Evolutionary conservation across 2,329 filamentous ascomycete genomes (phyloP), one percentile per base, ranked within the genome.

Genomic region (Verticillium albo-atrum): DNA sequence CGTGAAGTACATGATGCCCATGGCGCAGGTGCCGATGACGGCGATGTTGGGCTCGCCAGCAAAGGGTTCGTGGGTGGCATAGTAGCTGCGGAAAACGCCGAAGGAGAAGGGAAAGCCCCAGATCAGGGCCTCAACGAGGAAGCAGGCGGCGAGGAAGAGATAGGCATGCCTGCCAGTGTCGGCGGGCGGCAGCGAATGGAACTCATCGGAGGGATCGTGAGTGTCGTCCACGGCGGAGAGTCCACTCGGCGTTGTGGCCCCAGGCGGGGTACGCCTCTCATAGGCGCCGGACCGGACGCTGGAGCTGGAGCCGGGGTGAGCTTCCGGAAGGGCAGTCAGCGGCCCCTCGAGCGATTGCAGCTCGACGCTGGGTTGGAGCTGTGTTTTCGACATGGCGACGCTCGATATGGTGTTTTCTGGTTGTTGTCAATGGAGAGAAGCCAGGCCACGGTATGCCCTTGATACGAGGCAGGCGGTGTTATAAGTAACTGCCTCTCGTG

Each of bases 61-160:
- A 58, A 90, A 90, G 1, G 84, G 82, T 4, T 78, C 78, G 60
- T 87, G 79, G 1, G 76, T 81, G 35, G 77, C 81, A 69, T 91
- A 91, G 70, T 89, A 88, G 56, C 87, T 80, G 65, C 90, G 87
- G 67, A 91, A 90, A 26, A 91, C 80, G 51, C 88, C 89, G 68
- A 87, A 91, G 0, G 86, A 80, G 59, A 87, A 86, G 0, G 86
- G 84, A 59, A 90, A 89, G 2, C 87, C 82, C 81, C 82, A 85
- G 53, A 84, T 76, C 2, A 84, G 70, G 27, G 76, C 79, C 67
- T 85, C 82, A 51, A 85, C 73, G 28, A 79, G 68, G 63, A 82
- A 84, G 30, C 63, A 66, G 1, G 67, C 67, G 3, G 67, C 65
- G 4, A 71, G 63, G 59, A 70, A 68, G 1, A 71, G 65, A 64